phyloP scores from a whole-genome alignment of 805 yeast genomes.

The Saccharomyces jurei region DNA sequence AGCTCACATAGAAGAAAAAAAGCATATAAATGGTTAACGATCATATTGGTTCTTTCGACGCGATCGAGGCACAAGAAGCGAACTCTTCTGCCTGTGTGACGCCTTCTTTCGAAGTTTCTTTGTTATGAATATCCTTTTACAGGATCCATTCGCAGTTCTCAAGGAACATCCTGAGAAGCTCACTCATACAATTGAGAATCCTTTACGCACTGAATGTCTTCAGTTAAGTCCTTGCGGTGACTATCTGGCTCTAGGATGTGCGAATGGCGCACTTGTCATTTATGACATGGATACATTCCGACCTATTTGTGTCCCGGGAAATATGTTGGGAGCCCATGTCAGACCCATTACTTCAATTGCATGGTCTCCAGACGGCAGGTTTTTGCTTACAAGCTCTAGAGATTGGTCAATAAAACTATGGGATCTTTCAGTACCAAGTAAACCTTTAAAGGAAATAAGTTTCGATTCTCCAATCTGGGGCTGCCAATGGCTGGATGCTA shows the following conservation, averaged over 20 bases:
- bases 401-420: conserved; percentile 80
- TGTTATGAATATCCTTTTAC: conserved; percentile 54
- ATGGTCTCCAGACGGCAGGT: conserved; percentile 73
- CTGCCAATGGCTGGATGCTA: conserved; percentile 22
- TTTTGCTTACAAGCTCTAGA: conserved; percentile 58
- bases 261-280: conserved; percentile 65
- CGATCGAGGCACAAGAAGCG: neutral
- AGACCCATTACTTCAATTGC: conserved; percentile 62
- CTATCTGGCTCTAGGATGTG: conserved; percentile 73
- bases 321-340: conserved; percentile 55
- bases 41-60: neutral
- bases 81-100: neutral
- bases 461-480: conserved; percentile 73
- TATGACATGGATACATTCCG: conserved; percentile 60
- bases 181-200: conserved; percentile 53
- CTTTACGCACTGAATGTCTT: conserved; percentile 59
- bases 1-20: neutral
- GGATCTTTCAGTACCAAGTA: conserved; percentile 48
- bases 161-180: conserved; percentile 86
- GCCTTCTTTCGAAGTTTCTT: neutral
- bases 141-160: conserved; percentile 86
- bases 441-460: conserved; percentile 36
- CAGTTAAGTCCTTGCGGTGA: conserved; percentile 71
- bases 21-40: neutral
- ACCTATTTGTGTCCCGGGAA: conserved; percentile 32